A percentile compares a stretch with the other conserved stretches of the same genome.
phyloP scores from a whole-genome alignment of 2,329 filamentous ascomycete genomes.

The Orbilia blumenaviensis region DNA sequence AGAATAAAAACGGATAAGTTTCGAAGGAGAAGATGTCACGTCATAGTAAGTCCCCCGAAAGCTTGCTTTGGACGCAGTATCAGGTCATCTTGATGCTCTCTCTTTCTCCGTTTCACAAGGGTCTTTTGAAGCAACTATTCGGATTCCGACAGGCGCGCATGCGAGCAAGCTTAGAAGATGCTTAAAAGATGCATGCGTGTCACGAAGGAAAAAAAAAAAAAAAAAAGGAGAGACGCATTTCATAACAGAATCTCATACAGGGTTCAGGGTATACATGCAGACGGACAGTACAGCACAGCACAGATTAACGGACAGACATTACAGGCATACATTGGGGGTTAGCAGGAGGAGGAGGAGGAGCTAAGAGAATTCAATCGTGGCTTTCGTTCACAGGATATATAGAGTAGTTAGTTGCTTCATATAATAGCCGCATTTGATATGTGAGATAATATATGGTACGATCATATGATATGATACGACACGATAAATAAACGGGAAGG shows the following conservation, averaged over 20 bases:
- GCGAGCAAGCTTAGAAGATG: neutral
- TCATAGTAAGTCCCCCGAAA: constrained; percentile 34
- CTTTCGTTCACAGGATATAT: neutral
- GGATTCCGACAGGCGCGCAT: neutral
- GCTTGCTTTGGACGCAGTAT: neutral
- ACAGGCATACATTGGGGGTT: too few relatives aligned
- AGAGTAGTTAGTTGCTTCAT: neutral
- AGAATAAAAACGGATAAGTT: too few relatives aligned
- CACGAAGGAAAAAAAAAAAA: too few relatives aligned
- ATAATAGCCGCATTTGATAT: neutral
- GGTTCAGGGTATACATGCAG: too few relatives aligned
- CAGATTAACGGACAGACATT: too few relatives aligned
- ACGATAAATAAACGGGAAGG: neutral
- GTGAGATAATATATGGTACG: neutral
- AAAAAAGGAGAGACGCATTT: neutral
- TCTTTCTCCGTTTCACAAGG: neutral
- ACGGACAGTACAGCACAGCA: too few relatives aligned
- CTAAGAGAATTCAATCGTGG: neutral
- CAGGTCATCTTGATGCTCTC: constrained; percentile 13
- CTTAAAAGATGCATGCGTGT: neutral
- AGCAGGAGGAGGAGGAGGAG: too few relatives aligned
- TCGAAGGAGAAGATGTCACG: constrained; percentile 6
- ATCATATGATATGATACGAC: neutral
- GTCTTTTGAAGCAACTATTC: neutral
- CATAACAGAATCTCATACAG: too few relatives aligned